A percentile compares a stretch with the other conserved stretches of the same genome.
Conservation (phyloP, 2,329 filamentous ascomycete species). For the Pseudopithomyces chartarum region DNA sequence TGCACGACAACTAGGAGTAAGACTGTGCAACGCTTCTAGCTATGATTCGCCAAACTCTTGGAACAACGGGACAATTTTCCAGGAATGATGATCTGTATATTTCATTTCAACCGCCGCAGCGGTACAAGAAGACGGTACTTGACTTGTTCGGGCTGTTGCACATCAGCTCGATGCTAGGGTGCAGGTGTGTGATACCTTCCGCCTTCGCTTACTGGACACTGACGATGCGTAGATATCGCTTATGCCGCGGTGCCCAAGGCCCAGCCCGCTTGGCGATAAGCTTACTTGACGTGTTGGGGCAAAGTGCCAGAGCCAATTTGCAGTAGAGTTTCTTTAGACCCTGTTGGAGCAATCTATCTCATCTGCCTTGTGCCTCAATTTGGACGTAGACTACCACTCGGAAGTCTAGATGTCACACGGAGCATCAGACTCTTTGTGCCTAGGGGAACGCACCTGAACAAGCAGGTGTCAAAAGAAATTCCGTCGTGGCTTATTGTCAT, state of each 20-base stretch:
- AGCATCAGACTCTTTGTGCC: too few species aligned
- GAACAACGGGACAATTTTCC: background rate
- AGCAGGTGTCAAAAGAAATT: too few species aligned
- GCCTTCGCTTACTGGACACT: background rate
- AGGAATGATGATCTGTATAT: background rate
- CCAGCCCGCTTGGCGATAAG: background rate
- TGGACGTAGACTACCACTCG: too few species aligned
- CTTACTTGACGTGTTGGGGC: background rate
- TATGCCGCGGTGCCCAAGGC: background rate
- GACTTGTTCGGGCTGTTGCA: background rate
- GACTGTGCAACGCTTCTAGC: background rate
- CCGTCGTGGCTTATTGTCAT: too few species aligned
- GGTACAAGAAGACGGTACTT: background rate
- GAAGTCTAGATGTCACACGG: too few species aligned
- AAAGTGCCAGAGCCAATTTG: background rate
- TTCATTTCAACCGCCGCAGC: background rate
- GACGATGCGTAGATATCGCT: background rate
- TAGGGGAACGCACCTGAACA: too few species aligned
- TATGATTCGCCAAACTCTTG: background rate
- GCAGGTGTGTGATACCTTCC: background rate
- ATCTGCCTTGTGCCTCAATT: background rate
- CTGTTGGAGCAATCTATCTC: background rate
- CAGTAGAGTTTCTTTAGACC: background rate
- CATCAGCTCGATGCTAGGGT: background rate
- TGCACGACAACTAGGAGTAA: too few species aligned